Percentiles rank a stretch among this genome's conserved stretches.
These are phyloP conservation scores for Carex kokanica DNA, from an alignment of 176 grass and related monocot species.

Conservation along the genomic window DNA sequence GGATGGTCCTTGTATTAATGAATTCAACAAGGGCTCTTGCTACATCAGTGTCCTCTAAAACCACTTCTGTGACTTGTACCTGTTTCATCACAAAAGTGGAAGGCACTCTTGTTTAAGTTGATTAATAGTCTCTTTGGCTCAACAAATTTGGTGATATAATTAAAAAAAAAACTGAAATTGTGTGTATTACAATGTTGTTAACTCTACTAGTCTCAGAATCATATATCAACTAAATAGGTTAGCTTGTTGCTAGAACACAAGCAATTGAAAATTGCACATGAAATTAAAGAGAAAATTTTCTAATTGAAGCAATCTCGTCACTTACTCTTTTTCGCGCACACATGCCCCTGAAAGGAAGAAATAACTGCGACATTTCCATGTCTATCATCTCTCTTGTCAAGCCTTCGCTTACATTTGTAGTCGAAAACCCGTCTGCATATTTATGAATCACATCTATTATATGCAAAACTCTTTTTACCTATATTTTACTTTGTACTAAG, in stretches of 20 bases:
- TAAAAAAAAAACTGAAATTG: not conserved
- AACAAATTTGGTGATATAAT: not conserved
- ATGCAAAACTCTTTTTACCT: not conserved
- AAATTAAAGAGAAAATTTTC: conserved; percentile 9
- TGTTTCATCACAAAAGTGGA: conserved; percentile 12
- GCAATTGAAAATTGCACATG: not conserved
- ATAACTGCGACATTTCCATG: conserved; percentile 60
- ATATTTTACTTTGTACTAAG: not conserved
- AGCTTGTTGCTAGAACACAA: not conserved
- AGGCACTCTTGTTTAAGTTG: not conserved
- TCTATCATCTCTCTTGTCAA: conserved; percentile 40
- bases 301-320: not conserved
- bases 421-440: conserved; percentile 56
- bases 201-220: conserved; percentile 9
- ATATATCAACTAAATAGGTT: not conserved
- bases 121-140: not conserved
- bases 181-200: not conserved
- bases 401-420: conserved; percentile 34
- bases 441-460: not conserved
- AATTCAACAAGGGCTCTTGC: conserved; percentile 67
- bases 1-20: conserved; percentile 54
- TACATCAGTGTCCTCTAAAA: conserved; percentile 74
- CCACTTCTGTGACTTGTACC: conserved; percentile 56
- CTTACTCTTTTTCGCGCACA: conserved; percentile 66
- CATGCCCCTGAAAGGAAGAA: conserved; percentile 61